Conservation (phyloP, 1,139 yeast species). For the Candida glucosophila region DNA sequence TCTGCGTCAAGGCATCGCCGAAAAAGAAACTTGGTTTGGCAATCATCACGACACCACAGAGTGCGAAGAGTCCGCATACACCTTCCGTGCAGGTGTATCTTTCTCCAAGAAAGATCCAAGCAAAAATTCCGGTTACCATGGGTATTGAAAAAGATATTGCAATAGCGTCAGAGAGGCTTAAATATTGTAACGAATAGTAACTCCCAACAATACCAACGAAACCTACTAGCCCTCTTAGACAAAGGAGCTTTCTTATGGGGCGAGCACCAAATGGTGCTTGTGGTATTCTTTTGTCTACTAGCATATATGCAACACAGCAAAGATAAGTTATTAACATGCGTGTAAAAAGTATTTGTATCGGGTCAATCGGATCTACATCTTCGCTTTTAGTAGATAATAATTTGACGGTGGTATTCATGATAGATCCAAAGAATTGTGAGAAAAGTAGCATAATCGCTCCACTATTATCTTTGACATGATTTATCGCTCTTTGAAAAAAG, state of each 20-base stretch:
- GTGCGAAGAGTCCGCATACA: slow-evolving; percentile 57
- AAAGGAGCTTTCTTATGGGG: slow-evolving; percentile 43
- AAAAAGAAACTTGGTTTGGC: slow-evolving; percentile 76
- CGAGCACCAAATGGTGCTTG: slow-evolving; percentile 69
- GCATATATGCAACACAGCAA: slow-evolving; percentile 50
- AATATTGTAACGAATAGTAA: slow-evolving; percentile 65
- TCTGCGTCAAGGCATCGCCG: slow-evolving; percentile 26
- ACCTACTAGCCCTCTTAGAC: slow-evolving; percentile 66
- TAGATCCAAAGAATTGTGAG: slow-evolving; percentile 64
- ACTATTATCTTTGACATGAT: no score
- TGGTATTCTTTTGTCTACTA: slow-evolving; percentile 37
- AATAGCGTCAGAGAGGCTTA: slow-evolving; percentile 68
- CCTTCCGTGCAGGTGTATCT: slow-evolving; percentile 62
- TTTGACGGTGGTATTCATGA: slow-evolving; percentile 71
- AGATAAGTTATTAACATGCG: slow-evolving; percentile 68
- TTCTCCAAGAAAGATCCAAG: slow-evolving; percentile 61
- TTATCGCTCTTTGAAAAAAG: no score
- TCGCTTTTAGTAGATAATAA: slow-evolving; percentile 57
- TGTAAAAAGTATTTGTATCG: slow-evolving; percentile 66
- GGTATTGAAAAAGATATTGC: slow-evolving; percentile 77
- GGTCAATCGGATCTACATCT: slow-evolving; percentile 52
- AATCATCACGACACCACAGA: slow-evolving; percentile 69
- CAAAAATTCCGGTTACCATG: slow-evolving; percentile 65
- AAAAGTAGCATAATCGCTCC: slow-evolving; percentile 38
- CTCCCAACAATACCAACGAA: slow-evolving; percentile 72